Evolutionary conservation across 1,284 basidiomycete genomes (phyloP), one percentile per base, ranked within the genome.

Genomic region (Pholiota adiposa): DNA sequence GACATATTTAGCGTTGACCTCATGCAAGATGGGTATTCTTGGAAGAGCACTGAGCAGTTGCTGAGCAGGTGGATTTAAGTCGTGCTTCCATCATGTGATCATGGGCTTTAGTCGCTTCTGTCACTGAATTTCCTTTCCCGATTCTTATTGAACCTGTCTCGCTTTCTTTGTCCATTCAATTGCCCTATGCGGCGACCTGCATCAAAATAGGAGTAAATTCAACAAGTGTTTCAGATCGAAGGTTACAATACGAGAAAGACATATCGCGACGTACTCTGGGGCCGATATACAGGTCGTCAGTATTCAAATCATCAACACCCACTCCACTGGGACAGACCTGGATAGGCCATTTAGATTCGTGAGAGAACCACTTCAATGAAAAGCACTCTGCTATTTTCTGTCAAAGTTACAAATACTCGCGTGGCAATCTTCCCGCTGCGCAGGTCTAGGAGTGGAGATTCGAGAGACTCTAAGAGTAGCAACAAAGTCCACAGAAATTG

Each of bases 381-480:
- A 36, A 23, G 33, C 29, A 36, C n/a, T 38, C 23, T 50, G 54
- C 46, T 56, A 56, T 56, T 50, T 56, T 56, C 54, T 56, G 54
- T 56, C 46, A 56, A 50, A 38, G 11, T 38, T 16, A 38, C 19
- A 29, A 25, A 6, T 27, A 46, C 44, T 50, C 27, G 59, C 60
- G 55, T 64, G 63, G 56, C 18, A 49, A 38, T 33, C 34, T 50
- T 11, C 27, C 38, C 36, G 36, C 54, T 57, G 57, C 54, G 52
- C n/a, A n/a, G n/a, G n/a, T n/a, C n/a, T n/a, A n/a, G n/a, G n/a
- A n/a, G n/a, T n/a, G n/a, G n/a, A n/a, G 44, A 55, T 60, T 46
- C 33, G 27, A 34, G 27, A 29, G 41, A 46, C 34, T 16, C 48
- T n/a, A 40, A 46, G 25, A 23, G 27, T 33, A 49, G 34, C 34